phyloP scores from a whole-genome alignment of 345 rosid genomes.

The Cardamine resedifolia region DNA sequence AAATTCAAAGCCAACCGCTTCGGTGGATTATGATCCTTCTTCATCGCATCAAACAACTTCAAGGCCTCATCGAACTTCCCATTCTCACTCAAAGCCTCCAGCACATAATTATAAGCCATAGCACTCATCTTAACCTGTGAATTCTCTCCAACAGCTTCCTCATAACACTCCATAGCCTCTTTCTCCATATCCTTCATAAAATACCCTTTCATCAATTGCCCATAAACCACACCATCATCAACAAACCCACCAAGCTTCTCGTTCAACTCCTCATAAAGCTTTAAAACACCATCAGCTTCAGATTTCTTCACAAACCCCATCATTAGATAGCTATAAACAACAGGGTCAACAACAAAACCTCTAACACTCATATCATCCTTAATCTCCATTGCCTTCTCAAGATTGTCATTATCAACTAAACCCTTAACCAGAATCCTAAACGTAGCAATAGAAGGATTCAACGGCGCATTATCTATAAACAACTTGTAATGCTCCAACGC shows the following conservation, averaged over 20 bases:
- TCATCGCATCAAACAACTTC: slow-evolving; percentile 68
- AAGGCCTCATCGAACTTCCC: slow-evolving; percentile 75
- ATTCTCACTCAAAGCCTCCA: slow-evolving; percentile 73
- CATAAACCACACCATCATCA: slow-evolving; percentile 80
- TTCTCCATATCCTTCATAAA: slow-evolving; percentile 72
- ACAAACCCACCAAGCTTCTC: slow-evolving; percentile 70
- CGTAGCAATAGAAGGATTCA: slow-evolving; percentile 74
- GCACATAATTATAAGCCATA: slow-evolving; percentile 62
- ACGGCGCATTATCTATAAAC: slow-evolving; percentile 61
- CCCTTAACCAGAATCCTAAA: slow-evolving; percentile 77
- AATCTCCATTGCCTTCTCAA: slow-evolving; percentile 81
- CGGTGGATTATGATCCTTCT: slow-evolving; percentile 68
- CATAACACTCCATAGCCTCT: slow-evolving; percentile 78
- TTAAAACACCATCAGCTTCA: slow-evolving; percentile 61
- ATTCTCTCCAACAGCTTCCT: slow-evolving; percentile 51
- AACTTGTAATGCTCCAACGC: slow-evolving; percentile 82
- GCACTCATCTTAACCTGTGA: slow-evolving; percentile 68
- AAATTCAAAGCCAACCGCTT: slow-evolving; percentile 58
- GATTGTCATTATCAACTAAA: slow-evolving; percentile 67
- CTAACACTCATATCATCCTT: slow-evolving; percentile 71
- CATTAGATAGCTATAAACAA: slow-evolving; percentile 75
- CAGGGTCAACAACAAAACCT: slow-evolving; percentile 62
- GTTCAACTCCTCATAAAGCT: slow-evolving; percentile 72
- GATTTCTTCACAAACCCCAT: slow-evolving; percentile 51
- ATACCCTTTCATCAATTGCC: slow-evolving; percentile 75